Base-by-base conservation (phyloP, 1,284 basidiomycete genomes). In the Mrakiaceae sp. region DNA sequence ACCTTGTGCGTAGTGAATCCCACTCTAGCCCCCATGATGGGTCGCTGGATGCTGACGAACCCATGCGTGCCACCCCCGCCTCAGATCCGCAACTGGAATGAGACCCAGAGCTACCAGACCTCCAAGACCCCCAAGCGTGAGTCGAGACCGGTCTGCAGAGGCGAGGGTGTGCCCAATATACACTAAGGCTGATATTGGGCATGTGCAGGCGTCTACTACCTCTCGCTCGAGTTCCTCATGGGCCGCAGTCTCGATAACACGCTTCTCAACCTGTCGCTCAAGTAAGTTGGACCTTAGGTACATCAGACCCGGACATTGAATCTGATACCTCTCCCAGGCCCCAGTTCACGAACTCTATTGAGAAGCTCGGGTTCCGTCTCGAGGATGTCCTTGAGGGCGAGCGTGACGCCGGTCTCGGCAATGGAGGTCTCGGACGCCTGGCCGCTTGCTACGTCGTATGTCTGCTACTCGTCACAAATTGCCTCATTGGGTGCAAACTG, bases 161-260 rank as follows among this genome's bases (percentile, higher is more conserved):
- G 12, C 39, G 11, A 11, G 12, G 14, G 11, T 14, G 12, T 11
- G 39, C 39, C 10, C 39, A 11, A 40, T 56, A 11, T 56, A 12
- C 7, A 12, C 50, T 12, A n/a, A 52, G 14, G 48, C 48, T 49
- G 9, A 49, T 4, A 9, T 56, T 60, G 40, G 7, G 7, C 49
- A 0, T 54, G 9, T 42, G 5, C n/a, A 46, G 51, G 79, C 68
- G 87, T 91, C 11, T 96, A 95, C 80, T 95, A 95, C 76, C 82
- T 81, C 64, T 80, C 78, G 56, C 83, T 95, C 64, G 92, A 96
- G 76, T 94, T 90, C 76, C 71, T 76, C 59, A 73, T 92, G 86
- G 90, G 90, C 56, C 83, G 90, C 60, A 87, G 88, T 2, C 83
- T 94, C 66, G 92, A 95, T 72, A 91, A 91, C 70, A 87, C 87